phyloP scores from a whole-genome alignment of 345 rosid genomes.

The Ceriops zippeliana region DNA sequence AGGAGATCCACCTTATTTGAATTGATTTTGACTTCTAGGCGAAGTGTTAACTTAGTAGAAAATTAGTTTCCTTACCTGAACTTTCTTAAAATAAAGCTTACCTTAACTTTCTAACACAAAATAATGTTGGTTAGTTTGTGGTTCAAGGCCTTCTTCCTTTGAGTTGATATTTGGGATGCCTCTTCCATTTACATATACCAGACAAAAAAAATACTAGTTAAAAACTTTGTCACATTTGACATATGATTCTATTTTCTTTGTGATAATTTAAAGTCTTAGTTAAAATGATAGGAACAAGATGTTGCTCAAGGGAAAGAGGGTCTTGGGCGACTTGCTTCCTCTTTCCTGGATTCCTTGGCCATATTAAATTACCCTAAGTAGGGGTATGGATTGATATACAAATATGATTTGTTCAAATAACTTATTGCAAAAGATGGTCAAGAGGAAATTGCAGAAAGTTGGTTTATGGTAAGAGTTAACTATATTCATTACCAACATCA shows the following conservation, averaged over 20 bases:
- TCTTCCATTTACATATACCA: no score
- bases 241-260: no score
- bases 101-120: no score
- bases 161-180: no score
- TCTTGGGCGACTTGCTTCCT: slow-evolving; percentile 46
- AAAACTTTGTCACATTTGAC: no score
- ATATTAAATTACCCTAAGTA: slow-evolving; percentile 52
- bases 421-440: slow-evolving; percentile 47
- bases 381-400: slow-evolving; percentile 54
- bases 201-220: no score
- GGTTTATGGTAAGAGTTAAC: slow-evolving; percentile 46
- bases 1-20: neutral
- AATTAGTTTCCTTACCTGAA: no score
- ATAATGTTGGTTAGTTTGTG: no score
- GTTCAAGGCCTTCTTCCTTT: no score
- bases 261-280: neutral
- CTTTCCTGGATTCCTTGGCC: slow-evolving; percentile 52
- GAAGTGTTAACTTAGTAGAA: no score
- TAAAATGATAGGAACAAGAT: slow-evolving; percentile 39
- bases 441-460: slow-evolving; percentile 54
- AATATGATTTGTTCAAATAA: slow-evolving; percentile 51
- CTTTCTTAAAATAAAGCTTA: no score
- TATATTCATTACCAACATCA: neutral
- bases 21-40: neutral
- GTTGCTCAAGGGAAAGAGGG: slow-evolving; percentile 58